phyloP scores from a whole-genome alignment of 2,329 filamentous ascomycete genomes.

The Aureobasidium uvarum region DNA sequence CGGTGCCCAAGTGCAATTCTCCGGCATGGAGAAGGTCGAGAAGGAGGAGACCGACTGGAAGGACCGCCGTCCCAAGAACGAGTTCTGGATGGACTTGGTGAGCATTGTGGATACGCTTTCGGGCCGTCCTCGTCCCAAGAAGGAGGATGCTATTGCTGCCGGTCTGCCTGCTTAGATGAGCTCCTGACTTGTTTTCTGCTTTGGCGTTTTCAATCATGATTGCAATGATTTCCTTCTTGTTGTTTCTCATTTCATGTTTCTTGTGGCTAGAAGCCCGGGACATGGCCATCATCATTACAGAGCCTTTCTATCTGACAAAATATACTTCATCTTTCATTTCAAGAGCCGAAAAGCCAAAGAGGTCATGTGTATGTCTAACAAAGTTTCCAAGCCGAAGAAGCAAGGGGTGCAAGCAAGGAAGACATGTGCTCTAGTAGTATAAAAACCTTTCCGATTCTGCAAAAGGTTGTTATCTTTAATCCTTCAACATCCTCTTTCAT shows the following conservation, averaged over 20 bases:
- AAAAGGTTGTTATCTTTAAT: too few species aligned
- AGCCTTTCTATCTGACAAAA: neutral
- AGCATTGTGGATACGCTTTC: conserved; percentile 80
- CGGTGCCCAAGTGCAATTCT: conserved; percentile 86
- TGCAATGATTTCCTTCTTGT: conserved; percentile 22
- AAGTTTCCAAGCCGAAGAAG: too few species aligned
- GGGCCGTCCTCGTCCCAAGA: conserved; percentile 54
- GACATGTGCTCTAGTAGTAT: too few species aligned
- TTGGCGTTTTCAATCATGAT: conserved; percentile 16
- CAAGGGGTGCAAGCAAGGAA: too few species aligned
- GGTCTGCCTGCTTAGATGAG: conserved; percentile 12
- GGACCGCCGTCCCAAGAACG: conserved; percentile 76
- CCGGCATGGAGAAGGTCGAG: conserved; percentile 76
- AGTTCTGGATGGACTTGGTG: conserved; percentile 82
- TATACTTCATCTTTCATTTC: neutral
- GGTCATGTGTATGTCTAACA: too few species aligned
- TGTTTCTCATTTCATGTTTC: neutral
- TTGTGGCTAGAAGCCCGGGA: neutral
- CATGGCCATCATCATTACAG: neutral
- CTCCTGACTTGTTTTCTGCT: neutral
- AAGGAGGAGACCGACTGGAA: conserved; percentile 88
- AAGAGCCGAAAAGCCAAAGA: neutral
- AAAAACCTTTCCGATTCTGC: too few species aligned
- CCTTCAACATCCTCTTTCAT: too few species aligned
- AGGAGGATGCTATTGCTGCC: conserved; percentile 24